Evolutionary conservation across 1,139 yeast genomes (phyloP).

Genomic region (Groenewaldozyma auringiensis): DNA sequence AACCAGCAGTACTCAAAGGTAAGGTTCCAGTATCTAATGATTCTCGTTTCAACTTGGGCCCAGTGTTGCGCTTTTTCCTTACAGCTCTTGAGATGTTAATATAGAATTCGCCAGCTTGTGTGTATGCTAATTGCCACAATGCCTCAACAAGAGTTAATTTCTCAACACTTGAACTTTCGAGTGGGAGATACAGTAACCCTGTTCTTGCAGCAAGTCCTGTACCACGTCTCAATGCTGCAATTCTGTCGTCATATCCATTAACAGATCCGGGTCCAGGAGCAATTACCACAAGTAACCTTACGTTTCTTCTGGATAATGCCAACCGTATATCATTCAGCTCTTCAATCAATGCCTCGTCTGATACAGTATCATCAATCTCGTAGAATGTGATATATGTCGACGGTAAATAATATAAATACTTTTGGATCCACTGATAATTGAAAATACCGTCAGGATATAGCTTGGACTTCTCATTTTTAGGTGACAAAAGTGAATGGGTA

Average conservation of each 20-base stretch:
- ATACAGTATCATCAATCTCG: conserved; percentile 29
- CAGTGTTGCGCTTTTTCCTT: conserved; percentile 26
- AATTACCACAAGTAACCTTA: conserved; percentile 31
- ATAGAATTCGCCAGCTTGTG: conserved; percentile 39
- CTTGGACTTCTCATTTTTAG: conserved; percentile 33
- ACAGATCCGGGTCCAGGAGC: conserved; percentile 30
- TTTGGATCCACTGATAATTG: conserved; percentile 42
- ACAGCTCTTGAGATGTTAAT: conserved; percentile 32
- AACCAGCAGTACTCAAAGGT: conserved; percentile 30
- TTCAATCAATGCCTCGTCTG: conserved; percentile 33
- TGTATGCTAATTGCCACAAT: conserved; percentile 34
- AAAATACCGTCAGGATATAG: conserved; percentile 39
- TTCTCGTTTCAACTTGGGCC: not conserved
- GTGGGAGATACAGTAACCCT: conserved; percentile 38
- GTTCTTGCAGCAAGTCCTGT: conserved; percentile 39
- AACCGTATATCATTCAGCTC: conserved; percentile 34
- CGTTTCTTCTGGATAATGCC: conserved; percentile 28
- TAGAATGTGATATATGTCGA: conserved; percentile 38
- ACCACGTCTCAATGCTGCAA: conserved; percentile 33
- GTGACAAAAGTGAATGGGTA: conserved; percentile 35
- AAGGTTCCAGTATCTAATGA: conserved; percentile 4
- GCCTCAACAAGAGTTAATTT: conserved; percentile 35
- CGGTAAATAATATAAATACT: conserved; percentile 40
- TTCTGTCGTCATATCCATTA: conserved; percentile 29
- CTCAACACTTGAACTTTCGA: conserved; percentile 34